Conservation (phyloP, 78 protist genomes). For the Neovahlkampfia damariscottae region DNA sequence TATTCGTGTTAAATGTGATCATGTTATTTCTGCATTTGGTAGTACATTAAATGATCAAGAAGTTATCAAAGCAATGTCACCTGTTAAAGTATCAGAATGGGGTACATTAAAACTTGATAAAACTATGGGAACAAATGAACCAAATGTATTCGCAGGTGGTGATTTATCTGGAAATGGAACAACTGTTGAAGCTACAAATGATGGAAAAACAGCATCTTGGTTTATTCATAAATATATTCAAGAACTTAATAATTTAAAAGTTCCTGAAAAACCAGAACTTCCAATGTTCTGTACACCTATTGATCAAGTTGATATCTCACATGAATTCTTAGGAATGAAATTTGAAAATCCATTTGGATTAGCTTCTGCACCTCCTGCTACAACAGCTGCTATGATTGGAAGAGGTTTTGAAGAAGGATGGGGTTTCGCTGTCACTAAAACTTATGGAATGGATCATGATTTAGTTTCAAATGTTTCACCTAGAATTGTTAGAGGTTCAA, state of each 20-base stretch:
- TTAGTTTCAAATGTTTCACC: conserved; percentile 79
- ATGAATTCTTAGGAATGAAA: conserved; percentile 62
- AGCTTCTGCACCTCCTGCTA: conserved; percentile 86
- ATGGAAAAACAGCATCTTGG: conserved; percentile 89
- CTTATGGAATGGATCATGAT: conserved; percentile 82
- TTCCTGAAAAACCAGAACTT: conserved; percentile 39
- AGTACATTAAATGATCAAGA: conserved; percentile 18
- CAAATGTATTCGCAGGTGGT: conserved; percentile 81
- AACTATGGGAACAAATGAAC: conserved; percentile 10
- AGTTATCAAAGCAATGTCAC: conserved; percentile 25
- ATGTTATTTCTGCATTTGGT: conserved; percentile 85
- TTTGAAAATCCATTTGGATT: conserved; percentile 91
- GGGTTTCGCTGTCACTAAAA: conserved; percentile 96
- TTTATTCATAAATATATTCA: conserved; percentile 71
- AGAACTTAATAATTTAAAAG: conserved; percentile 26
- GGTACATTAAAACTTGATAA: conserved; percentile 56
- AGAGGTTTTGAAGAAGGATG: conserved; percentile 92
- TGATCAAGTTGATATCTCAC: conserved; percentile 69
- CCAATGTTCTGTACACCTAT: conserved; percentile 79
- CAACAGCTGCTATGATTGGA: conserved; percentile 72
- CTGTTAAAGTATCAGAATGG: conserved; percentile 41
- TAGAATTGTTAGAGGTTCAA: conserved; percentile 70
- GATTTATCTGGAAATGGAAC: conserved; percentile 62
- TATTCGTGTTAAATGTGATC: conserved; percentile 65
- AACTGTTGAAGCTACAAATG: conserved; percentile 91